These are phyloP conservation scores for Cyberlindnera galapagoensis DNA, from an alignment of 805 yeast genomes.

Conservation along the genomic window DNA sequence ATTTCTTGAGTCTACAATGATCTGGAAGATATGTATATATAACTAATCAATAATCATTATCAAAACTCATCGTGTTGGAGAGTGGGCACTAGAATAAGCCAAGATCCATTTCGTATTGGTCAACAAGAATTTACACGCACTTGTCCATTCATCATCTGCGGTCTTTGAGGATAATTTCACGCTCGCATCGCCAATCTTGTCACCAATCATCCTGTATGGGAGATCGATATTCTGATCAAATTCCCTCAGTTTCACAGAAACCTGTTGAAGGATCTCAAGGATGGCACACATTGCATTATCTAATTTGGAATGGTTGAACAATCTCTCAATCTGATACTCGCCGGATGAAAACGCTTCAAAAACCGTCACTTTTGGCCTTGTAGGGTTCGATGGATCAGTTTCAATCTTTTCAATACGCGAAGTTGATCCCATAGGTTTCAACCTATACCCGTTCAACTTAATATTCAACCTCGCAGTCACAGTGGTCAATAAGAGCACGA, in stretches of 20 bases:
- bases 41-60: background rate
- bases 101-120: constrained; percentile 82
- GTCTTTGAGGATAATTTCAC: constrained; percentile 59
- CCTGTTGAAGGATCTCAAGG: constrained; percentile 45
- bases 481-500: constrained; percentile 63
- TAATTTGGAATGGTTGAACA: constrained; percentile 66
- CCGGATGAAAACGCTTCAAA: constrained; percentile 55
- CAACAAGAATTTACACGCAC: constrained; percentile 75
- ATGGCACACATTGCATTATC: constrained; percentile 81
- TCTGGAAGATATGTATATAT: background rate
- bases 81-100: constrained; percentile 53
- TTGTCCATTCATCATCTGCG: constrained; percentile 79
- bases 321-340: constrained; percentile 63
- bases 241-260: constrained; percentile 27
- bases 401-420: constrained; percentile 64
- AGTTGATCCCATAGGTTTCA: constrained; percentile 79
- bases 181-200: constrained; percentile 69
- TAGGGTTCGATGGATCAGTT: constrained; percentile 28
- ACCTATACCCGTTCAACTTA: constrained; percentile 49
- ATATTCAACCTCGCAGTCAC: constrained; percentile 51
- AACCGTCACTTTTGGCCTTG: constrained; percentile 28
- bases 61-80: constrained; percentile 6
- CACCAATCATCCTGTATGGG: constrained; percentile 69
- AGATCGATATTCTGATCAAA: constrained; percentile 52
- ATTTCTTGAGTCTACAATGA: constrained; percentile 12